Evolutionary conservation across 805 yeast genomes (phyloP).

Genomic region (Debaryomyces hansenii): DNA sequence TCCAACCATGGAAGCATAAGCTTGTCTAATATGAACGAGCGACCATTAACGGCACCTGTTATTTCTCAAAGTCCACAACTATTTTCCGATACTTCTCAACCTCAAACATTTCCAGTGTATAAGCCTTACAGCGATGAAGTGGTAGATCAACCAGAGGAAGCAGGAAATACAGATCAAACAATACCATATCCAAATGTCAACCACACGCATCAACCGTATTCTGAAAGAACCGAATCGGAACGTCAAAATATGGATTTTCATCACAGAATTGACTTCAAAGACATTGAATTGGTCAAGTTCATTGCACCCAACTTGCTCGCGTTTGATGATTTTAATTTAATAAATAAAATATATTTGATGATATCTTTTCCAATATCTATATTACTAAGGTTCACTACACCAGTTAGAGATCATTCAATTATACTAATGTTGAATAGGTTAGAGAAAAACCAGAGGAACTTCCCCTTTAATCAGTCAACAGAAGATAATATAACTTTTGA

Average conservation of each 20-base stretch:
- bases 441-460: constrained; percentile 1
- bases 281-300: constrained; percentile 3
- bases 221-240: neutral
- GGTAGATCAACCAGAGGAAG: neutral
- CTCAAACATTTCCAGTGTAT: constrained; percentile 4
- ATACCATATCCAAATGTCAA: neutral
- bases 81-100: neutral
- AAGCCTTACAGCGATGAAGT: constrained; percentile 1
- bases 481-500: constrained; percentile 11
- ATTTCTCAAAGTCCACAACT: constrained; percentile 1
- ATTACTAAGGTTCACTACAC: constrained; percentile 28
- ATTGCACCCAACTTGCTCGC: constrained; percentile 16
- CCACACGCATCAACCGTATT: neutral
- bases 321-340: constrained; percentile 8
- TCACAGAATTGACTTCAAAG: neutral
- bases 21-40: constrained; percentile 5
- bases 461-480: neutral
- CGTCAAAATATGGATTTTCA: neutral
- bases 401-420: constrained; percentile 28
- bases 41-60: constrained; percentile 13
- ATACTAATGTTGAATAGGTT: constrained; percentile 5
- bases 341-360: constrained; percentile 12
- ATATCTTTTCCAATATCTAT: constrained; percentile 23
- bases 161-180: neutral
- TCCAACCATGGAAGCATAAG: constrained; percentile 12